phyloP scores from a whole-genome alignment of 2,329 filamentous ascomycete species.

The Polytolypa hystricis region DNA sequence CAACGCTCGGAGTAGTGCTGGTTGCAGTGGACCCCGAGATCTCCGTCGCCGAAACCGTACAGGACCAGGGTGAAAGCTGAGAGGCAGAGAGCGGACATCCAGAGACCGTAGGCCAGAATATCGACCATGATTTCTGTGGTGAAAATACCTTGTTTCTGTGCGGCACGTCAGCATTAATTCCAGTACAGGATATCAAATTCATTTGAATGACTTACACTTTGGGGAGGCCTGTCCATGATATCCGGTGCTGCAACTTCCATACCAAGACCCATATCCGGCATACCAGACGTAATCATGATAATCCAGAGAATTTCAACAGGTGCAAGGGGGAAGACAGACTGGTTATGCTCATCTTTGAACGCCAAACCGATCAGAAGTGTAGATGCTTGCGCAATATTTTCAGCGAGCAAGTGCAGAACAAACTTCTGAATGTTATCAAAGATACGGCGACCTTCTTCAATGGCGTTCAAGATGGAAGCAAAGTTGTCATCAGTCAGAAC shows the following conservation, averaged over 20 bases:
- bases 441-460: slow-evolving; percentile 73
- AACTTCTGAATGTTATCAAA: slow-evolving; percentile 89
- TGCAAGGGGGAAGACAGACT: slow-evolving; percentile 76
- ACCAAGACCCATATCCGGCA: slow-evolving; percentile 80
- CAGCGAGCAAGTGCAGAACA: slow-evolving; percentile 64
- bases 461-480: slow-evolving; percentile 71
- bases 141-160: slow-evolving; percentile 55
- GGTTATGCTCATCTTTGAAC: slow-evolving; percentile 59
- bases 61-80: slow-evolving; percentile 53
- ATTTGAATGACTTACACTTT: slow-evolving; percentile 34
- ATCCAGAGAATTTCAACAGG: slow-evolving; percentile 88
- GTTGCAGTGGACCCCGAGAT: slow-evolving; percentile 53
- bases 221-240: slow-evolving; percentile 70
- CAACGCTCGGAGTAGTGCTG: slow-evolving; percentile 44
- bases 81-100: slow-evolving; percentile 62
- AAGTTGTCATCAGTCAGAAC: slow-evolving; percentile 38
- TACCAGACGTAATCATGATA: slow-evolving; percentile 81
- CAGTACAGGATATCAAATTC: neutral
- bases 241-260: slow-evolving; percentile 65
- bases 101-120: slow-evolving; percentile 66
- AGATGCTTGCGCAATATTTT: slow-evolving; percentile 76
- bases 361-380: slow-evolving; percentile 69
- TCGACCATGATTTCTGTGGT: slow-evolving; percentile 66
- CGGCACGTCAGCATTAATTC: neutral
- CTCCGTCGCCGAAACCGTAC: slow-evolving; percentile 50